Evolutionary conservation across 176 grass and related monocot species (phyloP).

Genomic region (Oryza punctata): DNA sequence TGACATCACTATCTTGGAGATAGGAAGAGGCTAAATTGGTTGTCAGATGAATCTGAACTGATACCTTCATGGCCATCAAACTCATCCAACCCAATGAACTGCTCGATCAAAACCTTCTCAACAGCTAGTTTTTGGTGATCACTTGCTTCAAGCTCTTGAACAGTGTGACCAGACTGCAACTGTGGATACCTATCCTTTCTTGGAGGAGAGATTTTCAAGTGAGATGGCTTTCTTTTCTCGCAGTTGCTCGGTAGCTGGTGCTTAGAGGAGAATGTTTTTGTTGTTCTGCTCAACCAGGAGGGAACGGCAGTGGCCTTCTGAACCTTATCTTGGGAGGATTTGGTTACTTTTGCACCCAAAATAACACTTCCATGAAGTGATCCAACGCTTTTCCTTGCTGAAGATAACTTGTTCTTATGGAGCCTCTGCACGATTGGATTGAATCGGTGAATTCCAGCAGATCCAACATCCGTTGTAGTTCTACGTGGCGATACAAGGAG

Average conservation of each 20-base stretch:
- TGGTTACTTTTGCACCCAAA: constrained; percentile 7
- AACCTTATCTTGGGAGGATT: constrained; percentile 16
- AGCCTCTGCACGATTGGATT: constrained; percentile 38
- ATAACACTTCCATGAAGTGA: not conserved
- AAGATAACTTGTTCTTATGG: constrained; percentile 31
- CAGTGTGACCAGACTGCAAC: not conserved
- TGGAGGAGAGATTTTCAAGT: constrained; percentile 29
- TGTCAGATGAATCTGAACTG: not conserved
- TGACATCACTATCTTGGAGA: constrained; percentile 52
- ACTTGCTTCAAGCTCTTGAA: not conserved
- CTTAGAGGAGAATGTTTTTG: constrained; percentile 1
- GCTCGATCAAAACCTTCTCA: constrained; percentile 30
- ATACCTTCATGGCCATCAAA: constrained; percentile 62
- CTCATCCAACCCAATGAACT: constrained; percentile 39
- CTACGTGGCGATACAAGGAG: constrained; percentile 45
- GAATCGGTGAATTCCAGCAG: constrained; percentile 19
- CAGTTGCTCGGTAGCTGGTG: constrained; percentile 10
- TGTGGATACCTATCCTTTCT: constrained; percentile 4
- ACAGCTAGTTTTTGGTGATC: not conserved
- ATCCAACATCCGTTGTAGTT: not conserved
- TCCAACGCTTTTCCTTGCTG: constrained; percentile 4
- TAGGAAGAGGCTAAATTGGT: constrained; percentile 23
- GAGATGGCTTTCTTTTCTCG: constrained; percentile 45
- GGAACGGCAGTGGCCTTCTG: constrained; percentile 2
- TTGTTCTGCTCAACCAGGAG: constrained; percentile 34